Base-by-base conservation (phyloP, 805 yeast genomes). In the Tetrapisispora namnaoensis region DNA sequence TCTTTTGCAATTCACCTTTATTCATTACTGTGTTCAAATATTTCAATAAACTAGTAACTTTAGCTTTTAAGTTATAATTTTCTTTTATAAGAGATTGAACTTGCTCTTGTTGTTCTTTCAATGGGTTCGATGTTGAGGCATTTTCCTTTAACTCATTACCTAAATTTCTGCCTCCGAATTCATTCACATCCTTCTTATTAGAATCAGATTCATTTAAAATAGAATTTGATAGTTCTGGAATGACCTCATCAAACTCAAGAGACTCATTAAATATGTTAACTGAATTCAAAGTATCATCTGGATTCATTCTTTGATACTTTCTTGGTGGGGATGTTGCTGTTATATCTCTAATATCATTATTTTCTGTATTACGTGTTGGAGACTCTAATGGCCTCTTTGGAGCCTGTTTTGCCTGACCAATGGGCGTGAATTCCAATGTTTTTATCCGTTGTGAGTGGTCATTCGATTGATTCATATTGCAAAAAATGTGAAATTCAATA, bases 401-500 rank as follows among this genome's bases (percentile, higher is more conserved):
- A 34, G 37, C 48, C 13, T 53, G 57, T 44, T 58, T 58, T 21
- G 55, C 43, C 32, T 57, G 64, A 3, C 76, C 76, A 43, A 72
- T 68, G 0, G 77, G 77, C 1, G 75, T 72, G 50, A 72, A 72
- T 51, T 71, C 74, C 22, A 66, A 54, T 27, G 20, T 2, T 14
- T 39, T 34, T 22, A 45, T 14, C 14, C 32, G 28, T 3, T 32
- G 32, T 8, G 20, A 22, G 3, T 32, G 34, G 7, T 45, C 43
- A 17, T 27, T 41, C 22, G 39, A 32, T 16, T 39, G 38, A 24
- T 27, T 41, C 48, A 45, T 45, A 2, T 22, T 21, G 40, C 40
- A 37, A 37, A 21, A 38, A 10, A 21, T 22, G 16, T 27, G 28
- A 4, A 24, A 4, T 8, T 24, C 28, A 24, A 24, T 6, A 24